Conservation (phyloP, 257 asterid genomes). For the Sherardia arvensis region DNA sequence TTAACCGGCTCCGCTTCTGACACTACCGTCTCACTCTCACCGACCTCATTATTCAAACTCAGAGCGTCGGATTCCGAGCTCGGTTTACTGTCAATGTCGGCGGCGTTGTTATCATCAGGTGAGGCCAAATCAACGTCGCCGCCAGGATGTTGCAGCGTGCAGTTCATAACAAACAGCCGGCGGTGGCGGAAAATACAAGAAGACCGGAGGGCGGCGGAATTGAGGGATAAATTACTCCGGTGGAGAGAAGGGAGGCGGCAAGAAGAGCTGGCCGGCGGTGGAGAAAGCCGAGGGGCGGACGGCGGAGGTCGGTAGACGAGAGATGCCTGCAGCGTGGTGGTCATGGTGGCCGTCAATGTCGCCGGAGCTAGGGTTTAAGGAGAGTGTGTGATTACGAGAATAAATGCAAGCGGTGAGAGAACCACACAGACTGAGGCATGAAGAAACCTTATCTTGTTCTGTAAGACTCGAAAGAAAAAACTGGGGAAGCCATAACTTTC, state of each 20-base stretch:
- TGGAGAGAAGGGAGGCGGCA: conserved; percentile 15
- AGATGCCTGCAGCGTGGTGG: conserved; percentile 50
- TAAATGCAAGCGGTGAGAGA: no score
- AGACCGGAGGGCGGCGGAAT: conserved; percentile 16
- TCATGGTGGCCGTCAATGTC: conserved; percentile 13
- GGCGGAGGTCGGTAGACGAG: conserved; percentile 29
- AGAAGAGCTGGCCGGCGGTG: conserved; percentile 14
- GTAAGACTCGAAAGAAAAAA: background rate
- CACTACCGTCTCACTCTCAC: conserved; percentile 9
- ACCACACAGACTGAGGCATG: background rate
- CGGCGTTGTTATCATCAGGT: conserved; percentile 1
- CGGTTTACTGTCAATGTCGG: conserved; percentile 8
- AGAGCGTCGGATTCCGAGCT: conserved; percentile 16
- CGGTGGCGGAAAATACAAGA: conserved; percentile 36
- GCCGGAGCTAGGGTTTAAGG: conserved; percentile 7
- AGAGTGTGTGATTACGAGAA: no score
- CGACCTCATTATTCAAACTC: conserved; percentile 17
- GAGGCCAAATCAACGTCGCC: conserved; percentile 19
- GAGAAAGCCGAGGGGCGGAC: background rate
- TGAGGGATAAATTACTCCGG: conserved; percentile 4
- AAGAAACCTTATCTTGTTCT: conserved; percentile 11
- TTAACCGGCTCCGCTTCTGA: background rate
- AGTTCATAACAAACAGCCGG: conserved; percentile 21
- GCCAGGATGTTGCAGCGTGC: conserved; percentile 40
- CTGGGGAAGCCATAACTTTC: background rate